These are phyloP conservation scores for Camellia granthamiana DNA, from an alignment of 148 eudicot genomes.

Conservation along the genomic window DNA sequence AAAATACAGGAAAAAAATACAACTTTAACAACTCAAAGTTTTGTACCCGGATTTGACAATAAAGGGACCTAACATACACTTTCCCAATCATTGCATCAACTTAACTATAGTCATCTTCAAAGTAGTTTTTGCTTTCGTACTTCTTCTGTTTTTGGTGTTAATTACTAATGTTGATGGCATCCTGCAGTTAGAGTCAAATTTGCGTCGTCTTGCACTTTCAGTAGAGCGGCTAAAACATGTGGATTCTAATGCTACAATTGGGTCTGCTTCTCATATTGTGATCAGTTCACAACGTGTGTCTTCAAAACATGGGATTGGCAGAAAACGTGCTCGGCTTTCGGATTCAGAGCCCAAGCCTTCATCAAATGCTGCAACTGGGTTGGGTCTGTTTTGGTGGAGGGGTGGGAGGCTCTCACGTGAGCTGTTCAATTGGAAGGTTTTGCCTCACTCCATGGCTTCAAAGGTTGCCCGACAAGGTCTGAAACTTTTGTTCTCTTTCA, in stretches of 20 bases:
- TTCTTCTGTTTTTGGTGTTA: conserved; percentile 15
- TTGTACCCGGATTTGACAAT: too few species aligned
- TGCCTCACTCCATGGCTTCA: conserved; percentile 66
- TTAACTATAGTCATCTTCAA: background rate
- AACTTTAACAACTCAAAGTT: too few species aligned
- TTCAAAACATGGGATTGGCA: conserved; percentile 46
- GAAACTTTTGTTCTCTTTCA: conserved; percentile 7
- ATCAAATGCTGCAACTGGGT: conserved; percentile 50
- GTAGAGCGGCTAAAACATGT: conserved; percentile 79
- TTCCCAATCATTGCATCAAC: background rate
- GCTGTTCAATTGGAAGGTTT: conserved; percentile 78
- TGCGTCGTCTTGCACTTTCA: conserved; percentile 62
- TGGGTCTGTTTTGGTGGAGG: conserved; percentile 87
- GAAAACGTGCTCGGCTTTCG: conserved; percentile 44
- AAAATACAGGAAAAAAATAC: too few species aligned
- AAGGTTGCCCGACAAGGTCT: conserved; percentile 93
- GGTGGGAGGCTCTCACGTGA: conserved; percentile 81
- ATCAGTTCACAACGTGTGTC: conserved; percentile 44
- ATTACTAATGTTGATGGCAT: background rate
- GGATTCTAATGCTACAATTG: conserved; percentile 66
- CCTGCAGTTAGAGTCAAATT: conserved; percentile 76
- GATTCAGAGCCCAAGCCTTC: conserved; percentile 40
- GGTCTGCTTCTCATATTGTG: conserved; percentile 72
- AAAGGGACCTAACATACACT: too few species aligned
- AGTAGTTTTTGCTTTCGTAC: conserved; percentile 5